Percentiles rank a stretch among this genome's conserved stretches.
Evolutionary conservation across 2,329 filamentous ascomycete species (phyloP).

Genomic region (Phyllosticta citribraziliensis): DNA sequence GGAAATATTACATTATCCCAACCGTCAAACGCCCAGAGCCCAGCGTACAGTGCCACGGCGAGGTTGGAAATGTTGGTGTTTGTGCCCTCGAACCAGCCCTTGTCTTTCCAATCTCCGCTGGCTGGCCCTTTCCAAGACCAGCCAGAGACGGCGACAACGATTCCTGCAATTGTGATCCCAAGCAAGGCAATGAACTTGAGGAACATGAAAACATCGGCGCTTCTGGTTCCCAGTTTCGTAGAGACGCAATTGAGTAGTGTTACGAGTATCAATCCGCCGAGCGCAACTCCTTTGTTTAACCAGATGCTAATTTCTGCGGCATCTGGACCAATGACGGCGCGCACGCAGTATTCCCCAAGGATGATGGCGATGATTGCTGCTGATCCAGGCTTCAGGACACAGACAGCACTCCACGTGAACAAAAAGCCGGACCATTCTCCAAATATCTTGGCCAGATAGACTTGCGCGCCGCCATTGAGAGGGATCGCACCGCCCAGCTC

Average conservation of each 20-base stretch:
- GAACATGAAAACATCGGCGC: conserved; percentile 93
- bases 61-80: conserved; percentile 71
- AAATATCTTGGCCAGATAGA: conserved; percentile 93
- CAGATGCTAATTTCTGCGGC: conserved; percentile 71
- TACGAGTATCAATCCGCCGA: conserved; percentile 64
- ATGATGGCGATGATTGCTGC: conserved; percentile 95
- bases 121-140: conserved; percentile 66
- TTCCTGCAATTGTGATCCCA: conserved; percentile 75
- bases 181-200: conserved; percentile 88
- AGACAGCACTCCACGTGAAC: conserved; percentile 91
- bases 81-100: conserved; percentile 82
- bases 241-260: conserved; percentile 86
- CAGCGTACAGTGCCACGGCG: conserved; percentile 90
- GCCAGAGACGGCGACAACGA: conserved; percentile 82
- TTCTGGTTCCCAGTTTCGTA: conserved; percentile 73
- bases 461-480: conserved; percentile 85
- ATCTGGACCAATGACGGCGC: conserved; percentile 78
- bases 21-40: conserved; percentile 95
- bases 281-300: conserved; percentile 81
- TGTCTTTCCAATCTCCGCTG: conserved; percentile 76
- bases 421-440: conserved; percentile 87
- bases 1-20: conserved; percentile 80
- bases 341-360: conserved; percentile 94
- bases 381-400: conserved; percentile 87
- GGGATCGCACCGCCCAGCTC: conserved; percentile 94